Evolutionary conservation across 2,329 filamentous ascomycete species (phyloP).

Genomic region (Mycocentrospora acerina): DNA sequence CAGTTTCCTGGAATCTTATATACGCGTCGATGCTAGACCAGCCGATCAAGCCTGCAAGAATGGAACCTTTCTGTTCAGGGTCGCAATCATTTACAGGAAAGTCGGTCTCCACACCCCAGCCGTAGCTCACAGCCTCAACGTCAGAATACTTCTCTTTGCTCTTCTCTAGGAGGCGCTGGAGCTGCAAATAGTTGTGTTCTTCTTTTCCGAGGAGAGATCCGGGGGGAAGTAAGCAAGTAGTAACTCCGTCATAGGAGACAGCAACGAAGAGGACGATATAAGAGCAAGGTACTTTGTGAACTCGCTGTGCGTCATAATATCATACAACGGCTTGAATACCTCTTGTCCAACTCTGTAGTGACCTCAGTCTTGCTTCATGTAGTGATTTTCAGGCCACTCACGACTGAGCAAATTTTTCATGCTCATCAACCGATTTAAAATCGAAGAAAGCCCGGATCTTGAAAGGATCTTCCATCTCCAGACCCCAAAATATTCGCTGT

Average conservation of each 20-base stretch:
- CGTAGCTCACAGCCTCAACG: constrained; percentile 3
- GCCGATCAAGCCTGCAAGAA: constrained; percentile 6
- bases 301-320: constrained; percentile 3
- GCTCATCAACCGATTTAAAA: constrained; percentile 6
- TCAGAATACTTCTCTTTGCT: background rate
- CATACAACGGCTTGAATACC: background rate
- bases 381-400: constrained; percentile 2
- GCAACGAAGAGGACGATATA: background rate
- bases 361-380: too few species aligned
- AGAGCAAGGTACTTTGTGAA: constrained; percentile 10
- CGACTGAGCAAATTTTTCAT: constrained; percentile 6
- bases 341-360: background rate
- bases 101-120: constrained; percentile 10
- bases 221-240: constrained; percentile 2
- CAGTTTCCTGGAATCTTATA: constrained; percentile 1
- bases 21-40: constrained; percentile 2
- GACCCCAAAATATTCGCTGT: constrained; percentile 1
- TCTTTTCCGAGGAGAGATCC: background rate
- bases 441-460: constrained; percentile 7
- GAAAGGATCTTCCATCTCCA: constrained; percentile 5
- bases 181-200: background rate
- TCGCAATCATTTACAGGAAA: constrained; percentile 4
- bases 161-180: constrained; percentile 1
- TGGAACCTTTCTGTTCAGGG: constrained; percentile 1
- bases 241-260: background rate